These are phyloP conservation scores for Lavandula angustifolia DNA, from an alignment of 257 asterid species.

Conservation along the genomic window DNA sequence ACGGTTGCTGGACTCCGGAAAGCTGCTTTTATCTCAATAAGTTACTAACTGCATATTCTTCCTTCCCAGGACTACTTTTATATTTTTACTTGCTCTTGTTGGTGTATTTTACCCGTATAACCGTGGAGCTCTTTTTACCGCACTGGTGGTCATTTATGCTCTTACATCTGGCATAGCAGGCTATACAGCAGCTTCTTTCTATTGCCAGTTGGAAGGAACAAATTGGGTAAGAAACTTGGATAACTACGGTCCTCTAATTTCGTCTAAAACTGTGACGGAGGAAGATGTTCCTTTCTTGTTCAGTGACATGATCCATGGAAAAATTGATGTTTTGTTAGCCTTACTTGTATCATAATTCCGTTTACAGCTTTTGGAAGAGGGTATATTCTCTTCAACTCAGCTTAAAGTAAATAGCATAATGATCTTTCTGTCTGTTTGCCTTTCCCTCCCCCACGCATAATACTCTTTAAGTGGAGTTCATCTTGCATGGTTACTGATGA, in stretches of 20 bases:
- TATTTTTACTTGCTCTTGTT: conserved; percentile 65
- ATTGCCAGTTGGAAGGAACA: conserved; percentile 72
- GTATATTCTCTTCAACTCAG: not conserved
- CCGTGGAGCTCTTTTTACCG: conserved; percentile 66
- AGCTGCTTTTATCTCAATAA: not conserved
- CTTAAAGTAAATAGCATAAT: not conserved
- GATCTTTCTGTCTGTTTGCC: not conserved
- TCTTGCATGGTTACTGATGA: not conserved
- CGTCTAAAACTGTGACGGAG: conserved; percentile 5
- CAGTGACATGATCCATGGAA: not conserved
- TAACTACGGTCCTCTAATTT: not conserved
- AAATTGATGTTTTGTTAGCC: not conserved
- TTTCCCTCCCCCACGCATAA: not conserved
- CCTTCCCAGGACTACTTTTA: conserved; percentile 52
- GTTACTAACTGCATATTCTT: not conserved
- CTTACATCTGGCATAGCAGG: conserved; percentile 74
- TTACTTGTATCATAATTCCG: not conserved
- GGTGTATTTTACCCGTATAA: conserved; percentile 73
- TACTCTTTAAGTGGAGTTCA: not conserved
- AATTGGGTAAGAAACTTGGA: conserved; percentile 54
- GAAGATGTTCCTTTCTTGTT: not conserved
- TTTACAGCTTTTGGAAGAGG: not conserved
- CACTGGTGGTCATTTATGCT: conserved; percentile 66
- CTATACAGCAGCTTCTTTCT: conserved; percentile 61
- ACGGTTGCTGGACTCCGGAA: not conserved